Percentiles rank a stretch among this genome's conserved stretches.
These are phyloP conservation scores for Durusdinium trenchii DNA, from an alignment of 73 alveolate species.

Conservation along the genomic window DNA sequence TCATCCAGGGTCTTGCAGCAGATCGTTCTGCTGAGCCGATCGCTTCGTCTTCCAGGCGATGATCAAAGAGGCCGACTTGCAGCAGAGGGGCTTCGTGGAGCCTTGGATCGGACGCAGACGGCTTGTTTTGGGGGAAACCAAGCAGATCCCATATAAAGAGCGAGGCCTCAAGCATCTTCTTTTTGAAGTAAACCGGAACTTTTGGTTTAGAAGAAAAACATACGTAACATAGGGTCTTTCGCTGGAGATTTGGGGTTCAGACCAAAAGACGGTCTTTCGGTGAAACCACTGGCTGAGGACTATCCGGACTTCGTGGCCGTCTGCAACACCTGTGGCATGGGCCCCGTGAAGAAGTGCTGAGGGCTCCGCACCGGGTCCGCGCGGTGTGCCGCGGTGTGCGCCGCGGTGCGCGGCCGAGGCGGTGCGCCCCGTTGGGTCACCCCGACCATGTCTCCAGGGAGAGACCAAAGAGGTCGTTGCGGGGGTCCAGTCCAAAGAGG, in stretches of 20 bases:
- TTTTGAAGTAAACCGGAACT: background rate
- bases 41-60: background rate
- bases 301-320: conserved; percentile 65
- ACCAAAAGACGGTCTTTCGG: background rate
- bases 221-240: background rate
- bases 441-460: background rate
- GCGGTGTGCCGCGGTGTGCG: background rate
- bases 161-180: background rate
- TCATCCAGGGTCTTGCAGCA: background rate
- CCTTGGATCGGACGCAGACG: background rate
- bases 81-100: background rate
- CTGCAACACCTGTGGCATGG: conserved; percentile 74
- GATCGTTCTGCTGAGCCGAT: background rate
- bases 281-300: background rate
- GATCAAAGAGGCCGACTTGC: conserved; percentile 38
- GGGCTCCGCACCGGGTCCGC: background rate
- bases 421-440: background rate
- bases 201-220: background rate
- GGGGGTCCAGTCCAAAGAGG: background rate
- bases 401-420: background rate
- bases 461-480: background rate
- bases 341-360: conserved; percentile 27
- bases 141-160: background rate
- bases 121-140: background rate
- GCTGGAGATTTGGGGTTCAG: background rate